Conservation (phyloP, 2,329 filamentous ascomycete genomes). For the Calonectria montana region DNA sequence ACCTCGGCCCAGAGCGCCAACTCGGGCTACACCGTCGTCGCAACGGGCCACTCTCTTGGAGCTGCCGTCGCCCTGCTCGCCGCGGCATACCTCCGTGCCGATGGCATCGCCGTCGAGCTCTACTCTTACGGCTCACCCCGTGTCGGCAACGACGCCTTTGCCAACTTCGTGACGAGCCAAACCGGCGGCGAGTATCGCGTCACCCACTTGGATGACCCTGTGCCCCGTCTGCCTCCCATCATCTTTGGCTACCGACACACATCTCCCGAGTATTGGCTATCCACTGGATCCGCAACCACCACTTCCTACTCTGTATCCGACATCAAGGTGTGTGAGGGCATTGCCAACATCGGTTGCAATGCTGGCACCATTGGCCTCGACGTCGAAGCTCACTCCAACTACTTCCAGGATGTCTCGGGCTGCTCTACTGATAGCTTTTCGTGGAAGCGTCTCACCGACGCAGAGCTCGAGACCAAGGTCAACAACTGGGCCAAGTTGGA, state of each 20-base stretch:
- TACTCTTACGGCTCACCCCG: conserved; percentile 77
- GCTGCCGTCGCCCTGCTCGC: conserved; percentile 72
- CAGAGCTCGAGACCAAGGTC: conserved; percentile 53
- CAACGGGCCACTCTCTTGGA: conserved; percentile 78
- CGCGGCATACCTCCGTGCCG: conserved; percentile 64
- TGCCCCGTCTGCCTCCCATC: conserved; percentile 74
- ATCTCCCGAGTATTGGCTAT: conserved; percentile 77
- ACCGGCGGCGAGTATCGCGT: conserved; percentile 68
- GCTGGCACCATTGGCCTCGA: conserved; percentile 60
- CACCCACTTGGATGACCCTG: conserved; percentile 75
- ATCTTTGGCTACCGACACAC: conserved; percentile 72
- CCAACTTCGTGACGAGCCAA: conserved; percentile 64
- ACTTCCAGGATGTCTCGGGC: conserved; percentile 57
- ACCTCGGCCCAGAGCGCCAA: conserved; percentile 55
- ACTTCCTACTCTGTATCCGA: conserved; percentile 52
- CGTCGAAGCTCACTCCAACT: conserved; percentile 58
- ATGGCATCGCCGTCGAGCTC: conserved; percentile 61
- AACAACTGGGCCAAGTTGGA: conserved; percentile 51
- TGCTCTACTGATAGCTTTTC: conserved; percentile 47
- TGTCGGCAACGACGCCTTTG: conserved; percentile 68
- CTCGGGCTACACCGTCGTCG: conserved; percentile 64
- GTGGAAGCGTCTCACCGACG: conserved; percentile 46
- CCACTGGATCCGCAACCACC: conserved; percentile 47
- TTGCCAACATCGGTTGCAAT: conserved; percentile 61
- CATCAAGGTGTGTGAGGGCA: conserved; percentile 61